Evolutionary conservation across 345 rosid species (phyloP).

Genomic region (Jatropha curcas): DNA sequence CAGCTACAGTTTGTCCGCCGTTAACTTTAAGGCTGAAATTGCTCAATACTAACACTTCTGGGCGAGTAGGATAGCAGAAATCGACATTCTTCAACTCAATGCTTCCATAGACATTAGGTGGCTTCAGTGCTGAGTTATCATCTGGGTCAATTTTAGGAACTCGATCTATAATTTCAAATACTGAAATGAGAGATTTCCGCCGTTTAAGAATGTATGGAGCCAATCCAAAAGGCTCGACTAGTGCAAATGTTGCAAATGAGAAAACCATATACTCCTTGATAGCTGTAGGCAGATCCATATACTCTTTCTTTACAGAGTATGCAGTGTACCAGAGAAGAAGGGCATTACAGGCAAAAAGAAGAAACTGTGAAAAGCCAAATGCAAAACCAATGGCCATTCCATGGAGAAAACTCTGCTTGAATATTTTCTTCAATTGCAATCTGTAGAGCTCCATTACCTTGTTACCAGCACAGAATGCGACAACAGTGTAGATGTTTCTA

Average conservation of each 20-base stretch:
- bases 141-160: constrained; percentile 96
- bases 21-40: constrained; percentile 94
- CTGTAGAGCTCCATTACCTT: constrained; percentile 99
- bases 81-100: constrained; percentile 94
- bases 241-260: constrained; percentile 98
- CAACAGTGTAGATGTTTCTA: constrained; percentile 98
- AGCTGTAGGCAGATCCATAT: constrained; percentile 65
- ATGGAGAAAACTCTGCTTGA: constrained; percentile 81
- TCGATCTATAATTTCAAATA: constrained; percentile 94
- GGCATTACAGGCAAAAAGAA: constrained; percentile 97
- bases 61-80: constrained; percentile 94
- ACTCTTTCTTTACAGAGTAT: constrained; percentile 45
- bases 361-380: constrained; percentile 98
- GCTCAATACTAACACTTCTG: constrained; percentile 86
- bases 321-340: constrained; percentile 98
- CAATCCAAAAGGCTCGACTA: constrained; percentile 99
- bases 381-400: constrained; percentile 97
- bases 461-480: constrained; percentile 98
- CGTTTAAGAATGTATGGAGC: constrained; percentile 98
- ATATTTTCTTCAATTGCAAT: constrained; percentile 75
- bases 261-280: constrained; percentile 94
- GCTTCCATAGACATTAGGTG: constrained; percentile 94
- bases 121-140: constrained; percentile 83
- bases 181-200: constrained; percentile 84
- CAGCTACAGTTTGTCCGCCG: constrained; percentile 97